phyloP scores from a whole-genome alignment of 345 rosid genomes.

The Populus alba region DNA sequence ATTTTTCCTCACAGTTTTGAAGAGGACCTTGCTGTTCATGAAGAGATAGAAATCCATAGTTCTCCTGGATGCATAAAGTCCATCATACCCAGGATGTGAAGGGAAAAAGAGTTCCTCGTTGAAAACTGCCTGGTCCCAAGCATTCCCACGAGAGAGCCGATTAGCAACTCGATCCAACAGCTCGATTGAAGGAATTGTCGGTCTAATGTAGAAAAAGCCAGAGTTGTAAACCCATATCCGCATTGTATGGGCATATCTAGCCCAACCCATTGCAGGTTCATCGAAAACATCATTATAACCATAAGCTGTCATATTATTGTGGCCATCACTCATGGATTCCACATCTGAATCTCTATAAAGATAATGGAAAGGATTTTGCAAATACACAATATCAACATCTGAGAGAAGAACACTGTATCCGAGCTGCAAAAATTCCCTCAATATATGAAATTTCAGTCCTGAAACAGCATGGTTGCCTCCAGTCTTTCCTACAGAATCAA shows the following conservation, averaged over 20 bases:
- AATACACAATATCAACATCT: constrained; percentile 29
- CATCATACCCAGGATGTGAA: constrained; percentile 23
- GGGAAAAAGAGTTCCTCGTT: constrained; percentile 36
- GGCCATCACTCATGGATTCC: constrained; percentile 35
- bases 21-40: constrained; percentile 35
- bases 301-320: constrained; percentile 25
- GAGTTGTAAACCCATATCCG: constrained; percentile 35
- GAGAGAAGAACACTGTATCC: constrained; percentile 36
- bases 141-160: constrained; percentile 24
- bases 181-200: constrained; percentile 31
- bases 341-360: constrained; percentile 35
- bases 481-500: constrained; percentile 26
- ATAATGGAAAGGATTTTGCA: constrained; percentile 28
- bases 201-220: constrained; percentile 32
- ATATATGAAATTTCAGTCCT: constrained; percentile 26
- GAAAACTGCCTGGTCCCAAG: constrained; percentile 36
- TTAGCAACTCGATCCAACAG: constrained; percentile 31
- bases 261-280: constrained; percentile 36
- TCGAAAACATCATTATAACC: constrained; percentile 29
- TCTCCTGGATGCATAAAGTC: constrained; percentile 30
- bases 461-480: constrained; percentile 35
- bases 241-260: constrained; percentile 35
- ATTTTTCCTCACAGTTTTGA: constrained; percentile 32
- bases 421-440: constrained; percentile 33
- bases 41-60: constrained; percentile 32